Percentiles rank a stretch among this genome's conserved stretches.
phyloP scores from a whole-genome alignment of 305 asterid species.

The Fraxinus floribunda region DNA sequence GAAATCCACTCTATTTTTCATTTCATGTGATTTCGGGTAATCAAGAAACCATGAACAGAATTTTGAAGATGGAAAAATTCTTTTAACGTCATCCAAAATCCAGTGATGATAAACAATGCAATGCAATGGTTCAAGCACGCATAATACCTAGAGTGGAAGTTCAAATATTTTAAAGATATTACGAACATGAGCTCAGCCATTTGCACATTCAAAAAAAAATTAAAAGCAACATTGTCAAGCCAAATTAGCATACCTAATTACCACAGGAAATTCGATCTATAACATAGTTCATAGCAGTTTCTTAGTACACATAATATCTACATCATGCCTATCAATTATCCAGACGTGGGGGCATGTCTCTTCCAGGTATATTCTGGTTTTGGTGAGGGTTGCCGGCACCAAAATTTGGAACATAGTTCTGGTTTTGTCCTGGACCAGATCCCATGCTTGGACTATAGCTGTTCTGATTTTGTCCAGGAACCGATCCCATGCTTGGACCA shows the following conservation, averaged over 20 bases:
- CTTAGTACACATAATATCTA: conserved; percentile 25
- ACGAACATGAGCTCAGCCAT: background rate
- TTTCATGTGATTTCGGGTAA: background rate
- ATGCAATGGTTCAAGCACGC: background rate
- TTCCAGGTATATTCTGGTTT: conserved; percentile 62
- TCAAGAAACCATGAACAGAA: background rate
- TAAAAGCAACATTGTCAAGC: conserved; percentile 4
- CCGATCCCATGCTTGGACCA: conserved; percentile 27
- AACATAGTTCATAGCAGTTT: background rate
- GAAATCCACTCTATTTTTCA: background rate
- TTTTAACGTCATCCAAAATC: background rate
- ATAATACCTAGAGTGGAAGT: background rate
- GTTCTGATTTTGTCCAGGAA: conserved; percentile 22
- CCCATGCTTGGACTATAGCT: conserved; percentile 26
- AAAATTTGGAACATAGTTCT: conserved; percentile 26
- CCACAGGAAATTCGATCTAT: background rate
- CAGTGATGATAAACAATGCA: background rate
- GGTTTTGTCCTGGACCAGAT: conserved; percentile 24
- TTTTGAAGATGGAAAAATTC: background rate
- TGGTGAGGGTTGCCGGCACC: conserved; percentile 35
- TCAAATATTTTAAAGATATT: background rate
- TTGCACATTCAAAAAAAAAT: conserved; percentile 12
- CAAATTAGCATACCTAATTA: background rate
- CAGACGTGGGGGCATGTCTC: conserved; percentile 49
- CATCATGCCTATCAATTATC: conserved; percentile 32